Conservation (phyloP, 2,329 filamentous ascomycete species). For the Apiospora phragmitis region DNA sequence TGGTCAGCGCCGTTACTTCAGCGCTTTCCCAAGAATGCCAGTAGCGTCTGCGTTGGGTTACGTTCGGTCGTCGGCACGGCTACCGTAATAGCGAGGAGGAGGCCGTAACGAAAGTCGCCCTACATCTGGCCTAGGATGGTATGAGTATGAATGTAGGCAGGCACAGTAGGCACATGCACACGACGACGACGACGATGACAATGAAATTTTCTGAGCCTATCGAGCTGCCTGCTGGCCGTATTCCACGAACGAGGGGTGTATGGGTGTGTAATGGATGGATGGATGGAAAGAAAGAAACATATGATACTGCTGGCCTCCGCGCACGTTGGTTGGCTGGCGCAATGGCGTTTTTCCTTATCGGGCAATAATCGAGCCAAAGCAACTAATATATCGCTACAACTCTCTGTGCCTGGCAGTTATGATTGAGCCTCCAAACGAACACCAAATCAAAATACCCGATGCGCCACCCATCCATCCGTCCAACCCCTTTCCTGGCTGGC, state of each 20-base stretch:
- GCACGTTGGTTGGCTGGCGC: conserved; percentile 1
- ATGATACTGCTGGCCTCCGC: not conserved
- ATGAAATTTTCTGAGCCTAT: not conserved
- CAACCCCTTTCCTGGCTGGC: not conserved
- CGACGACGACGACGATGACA: not conserved
- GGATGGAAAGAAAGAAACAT: not conserved
- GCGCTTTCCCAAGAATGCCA: not conserved
- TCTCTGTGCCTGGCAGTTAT: conserved; percentile 1
- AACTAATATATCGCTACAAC: not conserved
- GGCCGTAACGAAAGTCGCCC: not conserved
- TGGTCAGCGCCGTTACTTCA: conserved; percentile 4
- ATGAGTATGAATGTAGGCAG: not conserved
- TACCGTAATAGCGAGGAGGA: not conserved
- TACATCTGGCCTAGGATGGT: not conserved
- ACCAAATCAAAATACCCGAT: conserved; percentile 4
- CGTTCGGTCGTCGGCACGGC: not conserved
- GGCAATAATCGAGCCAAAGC: conserved; percentile 1
- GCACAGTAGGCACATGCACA: not conserved
- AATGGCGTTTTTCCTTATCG: not conserved
- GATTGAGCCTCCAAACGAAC: conserved; percentile 6
- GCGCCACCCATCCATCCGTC: not conserved
- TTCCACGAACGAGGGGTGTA: not conserved
- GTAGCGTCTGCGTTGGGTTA: not conserved
- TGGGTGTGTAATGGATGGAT: not conserved
- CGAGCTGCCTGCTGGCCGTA: not conserved